Evolutionary conservation across 306 rosid species (phyloP), one percentile per base, ranked within the genome.

Genomic region (Erythrophleum fordii): DNA sequence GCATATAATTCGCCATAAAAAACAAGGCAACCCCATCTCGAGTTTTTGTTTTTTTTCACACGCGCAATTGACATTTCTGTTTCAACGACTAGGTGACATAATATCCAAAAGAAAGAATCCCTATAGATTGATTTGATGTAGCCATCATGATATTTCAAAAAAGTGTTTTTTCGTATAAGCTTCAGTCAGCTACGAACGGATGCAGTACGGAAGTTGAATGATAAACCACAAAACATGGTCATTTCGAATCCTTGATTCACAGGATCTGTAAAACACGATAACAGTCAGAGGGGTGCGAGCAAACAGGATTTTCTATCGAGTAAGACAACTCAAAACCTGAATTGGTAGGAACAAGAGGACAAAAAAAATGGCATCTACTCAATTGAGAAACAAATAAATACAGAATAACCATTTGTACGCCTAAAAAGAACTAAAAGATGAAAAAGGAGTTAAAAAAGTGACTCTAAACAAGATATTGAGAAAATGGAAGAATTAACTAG

Each of bases 311-410:
- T 77, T 52, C 39, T 16, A 8, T 22, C 34, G 14, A 37, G 52
- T 13, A 67, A 49, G 41, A 62, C 60, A 53, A 65, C 20, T 77
- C 37, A 26, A 28, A 78, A 61, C 7, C 52, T 35, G 37, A 61
- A 75, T 53, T 69, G 82, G 73, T 71, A 79, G 78, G 65, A 51
- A 81, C 73, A 69, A 48, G 72, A 11, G 17, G 64, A 58, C 75
- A 61, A 4, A 76, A 5, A 22, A 31, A 62, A 72, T 22, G 70
- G 20, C 34, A 84, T 18, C 37, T 28, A 13, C 16, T 28, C 41
- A 70, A 42, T 56, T 49, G 64, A 72, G 37, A 25, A 49, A 56
- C 34, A 44, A 12, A 34, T 49, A 31, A 20, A 31, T 60, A 65
- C 52, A 72, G 20, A 65, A 42, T 3, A 70, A 67, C 23, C 73